phyloP scores from a whole-genome alignment of 2,329 filamentous ascomycete species.

The Stagonosporopsis vannaccii region DNA sequence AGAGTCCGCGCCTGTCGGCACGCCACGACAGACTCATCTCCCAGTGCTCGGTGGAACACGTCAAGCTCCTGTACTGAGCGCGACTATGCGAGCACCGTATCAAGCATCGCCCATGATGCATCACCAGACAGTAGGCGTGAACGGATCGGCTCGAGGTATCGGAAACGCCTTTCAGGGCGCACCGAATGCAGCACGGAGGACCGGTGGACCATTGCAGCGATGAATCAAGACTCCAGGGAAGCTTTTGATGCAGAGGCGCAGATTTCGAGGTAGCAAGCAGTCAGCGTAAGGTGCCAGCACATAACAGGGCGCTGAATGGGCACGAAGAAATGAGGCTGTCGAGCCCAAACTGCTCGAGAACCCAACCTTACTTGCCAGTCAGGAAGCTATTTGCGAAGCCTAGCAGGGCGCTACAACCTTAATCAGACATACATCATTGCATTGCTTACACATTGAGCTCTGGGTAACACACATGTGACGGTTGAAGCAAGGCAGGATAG shows the following conservation, averaged over 20 bases:
- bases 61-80: constrained; percentile 31
- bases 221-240: not conserved
- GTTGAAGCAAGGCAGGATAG: not conserved
- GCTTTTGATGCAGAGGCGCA: not conserved
- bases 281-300: not conserved
- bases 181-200: constrained; percentile 39
- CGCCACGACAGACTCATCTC: constrained; percentile 40
- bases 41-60: constrained; percentile 39
- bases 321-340: not conserved
- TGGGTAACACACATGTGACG: not conserved
- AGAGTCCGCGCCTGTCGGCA: constrained; percentile 37
- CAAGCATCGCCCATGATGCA: constrained; percentile 40
- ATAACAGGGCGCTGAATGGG: not conserved
- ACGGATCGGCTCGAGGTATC: constrained; percentile 18
- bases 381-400: no score
- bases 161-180: constrained; percentile 41
- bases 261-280: not conserved
- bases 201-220: constrained; percentile 19
- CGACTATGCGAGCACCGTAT: constrained; percentile 29
- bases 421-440: not conserved
- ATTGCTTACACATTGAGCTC: not conserved
- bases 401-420: not conserved
- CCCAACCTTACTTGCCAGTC: not conserved
- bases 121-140: constrained; percentile 43
- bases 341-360: not conserved